Percentiles rank a stretch among this genome's conserved stretches.
Conservation (phyloP, 345 rosid species). For the Eucalyptus urophylla region DNA sequence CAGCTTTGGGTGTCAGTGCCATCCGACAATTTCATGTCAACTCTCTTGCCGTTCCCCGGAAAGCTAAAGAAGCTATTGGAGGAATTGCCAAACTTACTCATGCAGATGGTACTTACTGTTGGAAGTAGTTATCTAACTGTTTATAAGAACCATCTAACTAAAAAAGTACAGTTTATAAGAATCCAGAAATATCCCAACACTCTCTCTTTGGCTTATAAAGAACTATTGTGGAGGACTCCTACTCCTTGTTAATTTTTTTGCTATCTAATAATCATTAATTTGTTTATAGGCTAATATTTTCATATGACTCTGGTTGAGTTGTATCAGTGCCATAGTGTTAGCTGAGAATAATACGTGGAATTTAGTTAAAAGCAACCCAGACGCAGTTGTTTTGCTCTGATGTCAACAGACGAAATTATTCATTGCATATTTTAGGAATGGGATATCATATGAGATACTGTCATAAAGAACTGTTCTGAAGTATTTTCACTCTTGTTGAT, state of each 20-base stretch:
- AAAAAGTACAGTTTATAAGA: background rate
- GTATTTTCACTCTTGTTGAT: background rate
- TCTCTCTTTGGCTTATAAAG: background rate
- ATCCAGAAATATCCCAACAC: background rate
- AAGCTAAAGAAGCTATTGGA: constrained; percentile 98
- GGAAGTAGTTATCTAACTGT: constrained; percentile 7
- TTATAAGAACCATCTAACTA: background rate
- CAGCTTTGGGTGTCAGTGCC: constrained; percentile 87
- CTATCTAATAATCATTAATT: background rate
- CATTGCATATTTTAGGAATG: background rate
- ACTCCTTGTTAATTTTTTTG: background rate
- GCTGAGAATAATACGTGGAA: background rate
- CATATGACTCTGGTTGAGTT: background rate
- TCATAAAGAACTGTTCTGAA: background rate
- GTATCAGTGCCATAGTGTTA: background rate
- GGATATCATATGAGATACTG: background rate
- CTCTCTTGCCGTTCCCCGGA: constrained; percentile 97
- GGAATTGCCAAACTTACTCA: constrained; percentile 91
- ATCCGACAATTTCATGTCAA: constrained; percentile 79
- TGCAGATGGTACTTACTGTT: constrained; percentile 48
- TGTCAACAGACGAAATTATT: background rate
- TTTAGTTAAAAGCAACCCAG: background rate
- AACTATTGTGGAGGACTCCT: background rate
- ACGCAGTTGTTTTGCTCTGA: background rate
- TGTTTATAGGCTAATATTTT: background rate